phyloP scores from a whole-genome alignment of 139 green algal genomes.

The Ulvella scutata region DNA sequence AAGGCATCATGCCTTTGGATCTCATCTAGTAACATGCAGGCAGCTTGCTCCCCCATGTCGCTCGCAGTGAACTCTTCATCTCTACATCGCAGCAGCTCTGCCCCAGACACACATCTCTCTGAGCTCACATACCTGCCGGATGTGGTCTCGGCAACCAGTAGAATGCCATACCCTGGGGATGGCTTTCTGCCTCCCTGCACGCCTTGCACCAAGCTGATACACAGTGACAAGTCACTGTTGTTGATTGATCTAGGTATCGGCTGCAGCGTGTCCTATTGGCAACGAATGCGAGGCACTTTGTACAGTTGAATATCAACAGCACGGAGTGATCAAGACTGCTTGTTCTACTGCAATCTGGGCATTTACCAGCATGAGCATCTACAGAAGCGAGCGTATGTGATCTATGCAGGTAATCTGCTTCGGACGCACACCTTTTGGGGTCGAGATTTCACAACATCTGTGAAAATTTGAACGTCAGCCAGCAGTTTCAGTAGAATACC shows the following conservation, averaged over 20 bases:
- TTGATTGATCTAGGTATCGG: no score
- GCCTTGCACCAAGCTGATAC: no score
- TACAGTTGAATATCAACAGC: no score
- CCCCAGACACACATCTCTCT: slow-evolving; percentile 30
- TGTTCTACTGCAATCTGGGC: no score
- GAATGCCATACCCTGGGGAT: slow-evolving; percentile 82
- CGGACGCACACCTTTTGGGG: no score
- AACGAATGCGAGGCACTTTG: no score
- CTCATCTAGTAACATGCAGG: slow-evolving; percentile 74
- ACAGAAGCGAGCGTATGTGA: no score
- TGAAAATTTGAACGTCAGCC: slow-evolving; percentile 98
- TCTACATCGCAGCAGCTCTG: not conserved
- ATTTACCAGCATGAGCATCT: no score
- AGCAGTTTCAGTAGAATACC: slow-evolving; percentile 86
- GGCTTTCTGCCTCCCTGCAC: slow-evolving; percentile 18
- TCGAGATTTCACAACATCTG: slow-evolving; percentile 88
- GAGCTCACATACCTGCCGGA: slow-evolving; percentile 59
- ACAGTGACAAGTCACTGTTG: no score
- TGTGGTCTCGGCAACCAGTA: slow-evolving; percentile 92
- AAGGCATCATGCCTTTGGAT: slow-evolving; percentile 19
- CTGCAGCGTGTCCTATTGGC: no score
- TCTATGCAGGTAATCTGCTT: no score
- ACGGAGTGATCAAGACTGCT: no score
- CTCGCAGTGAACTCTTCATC: slow-evolving; percentile 52
- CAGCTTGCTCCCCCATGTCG: slow-evolving; percentile 61